Percentiles rank a stretch among this genome's conserved stretches.
phyloP scores from a whole-genome alignment of 129 eudicot genomes.

The Artemisia argyi region DNA sequence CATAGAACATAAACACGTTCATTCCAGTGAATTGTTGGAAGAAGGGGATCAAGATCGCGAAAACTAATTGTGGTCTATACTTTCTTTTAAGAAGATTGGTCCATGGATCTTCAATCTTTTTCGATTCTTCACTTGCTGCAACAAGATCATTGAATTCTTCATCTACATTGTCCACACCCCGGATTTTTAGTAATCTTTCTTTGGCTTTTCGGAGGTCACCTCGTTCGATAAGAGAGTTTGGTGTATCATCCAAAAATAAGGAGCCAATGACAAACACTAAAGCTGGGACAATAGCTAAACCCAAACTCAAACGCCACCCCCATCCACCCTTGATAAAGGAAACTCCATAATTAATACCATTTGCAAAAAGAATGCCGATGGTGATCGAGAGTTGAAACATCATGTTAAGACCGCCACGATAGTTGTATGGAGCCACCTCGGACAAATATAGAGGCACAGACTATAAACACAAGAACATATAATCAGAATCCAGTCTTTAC shows the following conservation, averaged over 20 bases:
- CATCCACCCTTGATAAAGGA: conserved; percentile 8
- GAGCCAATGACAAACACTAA: not conserved
- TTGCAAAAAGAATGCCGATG: conserved; percentile 37
- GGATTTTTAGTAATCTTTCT: too few relatives aligned
- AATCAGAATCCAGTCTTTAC: not conserved
- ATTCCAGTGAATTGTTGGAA: not conserved
- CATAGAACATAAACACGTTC: not conserved
- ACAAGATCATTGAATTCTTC: not conserved
- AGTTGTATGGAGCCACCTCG: conserved; percentile 48
- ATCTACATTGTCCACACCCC: not conserved
- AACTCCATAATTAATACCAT: conserved; percentile 26
- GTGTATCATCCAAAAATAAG: not conserved
- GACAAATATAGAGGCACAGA: conserved; percentile 58
- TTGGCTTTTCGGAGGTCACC: not conserved
- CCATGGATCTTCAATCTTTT: too few relatives aligned
- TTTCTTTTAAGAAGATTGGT: not conserved
- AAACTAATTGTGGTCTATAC: not conserved
- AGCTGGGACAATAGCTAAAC: not conserved
- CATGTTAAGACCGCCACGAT: conserved; percentile 47
- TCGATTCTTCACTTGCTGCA: not conserved
- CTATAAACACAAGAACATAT: conserved; percentile 19
- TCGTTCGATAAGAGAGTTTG: not conserved
- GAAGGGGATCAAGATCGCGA: not conserved
- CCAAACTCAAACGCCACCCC: not conserved
- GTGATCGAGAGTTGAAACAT: conserved; percentile 54